A percentile compares a stretch with the other conserved stretches of the same genome.
phyloP scores from a whole-genome alignment of 2,329 filamentous ascomycete genomes.

The Onygena corvina region DNA sequence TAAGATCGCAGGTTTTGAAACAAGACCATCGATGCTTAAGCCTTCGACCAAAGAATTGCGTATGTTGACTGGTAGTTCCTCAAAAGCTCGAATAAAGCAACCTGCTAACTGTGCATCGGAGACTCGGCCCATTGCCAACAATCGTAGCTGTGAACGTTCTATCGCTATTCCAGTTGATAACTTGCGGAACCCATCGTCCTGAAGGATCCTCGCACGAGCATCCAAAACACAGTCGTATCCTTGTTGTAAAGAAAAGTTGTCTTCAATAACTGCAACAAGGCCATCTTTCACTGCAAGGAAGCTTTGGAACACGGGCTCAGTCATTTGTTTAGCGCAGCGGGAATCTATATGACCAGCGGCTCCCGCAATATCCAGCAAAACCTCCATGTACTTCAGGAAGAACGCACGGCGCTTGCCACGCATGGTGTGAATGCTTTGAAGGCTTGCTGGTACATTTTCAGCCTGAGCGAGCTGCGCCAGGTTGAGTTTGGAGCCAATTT shows the following conservation, averaged over 20 bases:
- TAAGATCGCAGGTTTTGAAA: neutral
- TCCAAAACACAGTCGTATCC: neutral
- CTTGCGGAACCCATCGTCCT: neutral
- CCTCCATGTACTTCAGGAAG: conserved; percentile 28
- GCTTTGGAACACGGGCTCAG: conserved; percentile 2
- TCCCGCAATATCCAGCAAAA: conserved; percentile 16
- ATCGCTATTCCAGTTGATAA: neutral
- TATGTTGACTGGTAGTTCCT: neutral
- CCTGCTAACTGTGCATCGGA: neutral
- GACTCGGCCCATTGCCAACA: conserved; percentile 1
- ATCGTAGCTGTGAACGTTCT: neutral
- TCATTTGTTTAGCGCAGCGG: neutral
- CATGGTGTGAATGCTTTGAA: conserved; percentile 21
- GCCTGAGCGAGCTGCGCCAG: conserved; percentile 31
- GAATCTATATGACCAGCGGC: conserved; percentile 2
- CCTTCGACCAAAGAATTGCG: neutral
- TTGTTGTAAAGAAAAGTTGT: neutral
- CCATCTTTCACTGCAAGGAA: neutral
- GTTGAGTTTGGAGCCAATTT: conserved; percentile 29
- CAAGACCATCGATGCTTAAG: neutral
- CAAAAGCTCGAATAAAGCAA: neutral
- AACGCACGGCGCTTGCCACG: conserved; percentile 22
- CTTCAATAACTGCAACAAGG: neutral
- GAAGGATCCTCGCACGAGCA: neutral
- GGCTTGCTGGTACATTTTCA: conserved; percentile 25